Percentiles rank a stretch among this genome's conserved stretches.
These are phyloP conservation scores for Sarocladiaceae sp. DNA, from an alignment of 2,329 filamentous ascomycete species.

Conservation along the genomic window DNA sequence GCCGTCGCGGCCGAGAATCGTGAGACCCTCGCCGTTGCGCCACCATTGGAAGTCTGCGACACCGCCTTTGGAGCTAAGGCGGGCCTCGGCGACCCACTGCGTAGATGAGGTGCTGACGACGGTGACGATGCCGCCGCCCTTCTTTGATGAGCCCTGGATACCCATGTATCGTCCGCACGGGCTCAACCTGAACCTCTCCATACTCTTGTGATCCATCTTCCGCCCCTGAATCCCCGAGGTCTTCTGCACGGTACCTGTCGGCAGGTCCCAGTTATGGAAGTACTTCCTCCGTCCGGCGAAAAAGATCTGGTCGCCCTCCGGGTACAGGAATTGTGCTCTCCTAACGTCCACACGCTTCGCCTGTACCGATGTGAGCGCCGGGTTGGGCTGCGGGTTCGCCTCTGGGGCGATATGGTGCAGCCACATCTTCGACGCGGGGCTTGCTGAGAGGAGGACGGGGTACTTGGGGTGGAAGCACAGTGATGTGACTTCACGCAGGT, in stretches of 20 bases:
- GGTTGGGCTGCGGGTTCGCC: constrained; percentile 73
- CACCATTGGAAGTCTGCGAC: constrained; percentile 93
- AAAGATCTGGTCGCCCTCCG: constrained; percentile 71
- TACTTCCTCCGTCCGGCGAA: constrained; percentile 82
- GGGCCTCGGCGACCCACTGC: constrained; percentile 81
- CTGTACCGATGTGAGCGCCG: constrained; percentile 83
- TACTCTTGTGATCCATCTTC: constrained; percentile 74
- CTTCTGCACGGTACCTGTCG: constrained; percentile 76
- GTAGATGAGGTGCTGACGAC: constrained; percentile 71
- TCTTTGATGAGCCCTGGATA: constrained; percentile 69
- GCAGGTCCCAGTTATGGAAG: constrained; percentile 91
- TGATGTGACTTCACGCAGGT: constrained; percentile 73
- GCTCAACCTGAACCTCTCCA: constrained; percentile 85
- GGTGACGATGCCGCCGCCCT: constrained; percentile 85
- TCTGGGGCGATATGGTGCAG: constrained; percentile 81
- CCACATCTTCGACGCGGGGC: constrained; percentile 76
- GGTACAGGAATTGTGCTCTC: constrained; percentile 72
- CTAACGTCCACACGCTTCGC: constrained; percentile 77
- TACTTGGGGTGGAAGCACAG: constrained; percentile 85
- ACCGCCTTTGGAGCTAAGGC: constrained; percentile 74
- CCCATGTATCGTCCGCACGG: constrained; percentile 85
- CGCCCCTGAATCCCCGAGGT: constrained; percentile 70
- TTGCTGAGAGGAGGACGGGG: constrained; percentile 84
- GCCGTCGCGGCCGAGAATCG: constrained; percentile 77
- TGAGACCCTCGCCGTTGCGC: constrained; percentile 74